Conservation (phyloP, 2,329 filamentous ascomycete genomes). For the Ceratocystiopsis sp. region DNA sequence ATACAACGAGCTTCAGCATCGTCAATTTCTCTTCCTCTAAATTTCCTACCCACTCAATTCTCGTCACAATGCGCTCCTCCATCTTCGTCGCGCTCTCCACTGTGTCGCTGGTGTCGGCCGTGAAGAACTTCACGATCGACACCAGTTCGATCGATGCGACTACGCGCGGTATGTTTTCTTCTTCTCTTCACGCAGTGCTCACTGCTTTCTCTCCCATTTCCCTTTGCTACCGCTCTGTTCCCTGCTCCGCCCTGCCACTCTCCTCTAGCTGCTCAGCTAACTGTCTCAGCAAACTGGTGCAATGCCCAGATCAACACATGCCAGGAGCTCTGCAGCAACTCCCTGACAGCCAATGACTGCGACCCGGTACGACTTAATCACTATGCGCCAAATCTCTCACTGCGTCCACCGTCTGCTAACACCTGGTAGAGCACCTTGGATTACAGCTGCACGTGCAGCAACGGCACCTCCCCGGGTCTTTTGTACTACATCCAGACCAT, state of each 20-base stretch:
- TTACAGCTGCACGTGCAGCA: conserved; percentile 32
- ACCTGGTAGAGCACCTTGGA: conserved; percentile 22
- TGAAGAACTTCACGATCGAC: conserved; percentile 30
- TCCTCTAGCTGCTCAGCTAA: conserved; percentile 1
- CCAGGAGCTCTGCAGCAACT: conserved; percentile 25
- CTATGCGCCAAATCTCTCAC: no score
- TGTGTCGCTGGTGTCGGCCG: conserved; percentile 18
- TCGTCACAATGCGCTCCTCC: conserved; percentile 25
- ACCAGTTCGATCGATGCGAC: conserved; percentile 17
- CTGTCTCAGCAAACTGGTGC: conserved; percentile 32
- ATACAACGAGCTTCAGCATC: background rate
- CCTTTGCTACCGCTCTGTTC: background rate
- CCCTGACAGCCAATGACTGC: conserved; percentile 26
- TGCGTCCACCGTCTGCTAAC: background rate
- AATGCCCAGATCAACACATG: conserved; percentile 33
- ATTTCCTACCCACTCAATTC: conserved; percentile 4
- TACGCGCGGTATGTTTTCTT: conserved; percentile 21
- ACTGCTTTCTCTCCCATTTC: background rate
- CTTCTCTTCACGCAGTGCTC: background rate
- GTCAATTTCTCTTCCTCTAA: background rate
- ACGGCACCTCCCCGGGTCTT: conserved; percentile 31
- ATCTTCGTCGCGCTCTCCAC: conserved; percentile 26
- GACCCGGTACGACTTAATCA: conserved; percentile 21
- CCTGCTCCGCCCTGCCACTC: background rate
- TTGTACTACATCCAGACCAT: conserved; percentile 36